Base-by-base conservation (phyloP, 345 rosid genomes). In the Citrus cavaleriei region DNA sequence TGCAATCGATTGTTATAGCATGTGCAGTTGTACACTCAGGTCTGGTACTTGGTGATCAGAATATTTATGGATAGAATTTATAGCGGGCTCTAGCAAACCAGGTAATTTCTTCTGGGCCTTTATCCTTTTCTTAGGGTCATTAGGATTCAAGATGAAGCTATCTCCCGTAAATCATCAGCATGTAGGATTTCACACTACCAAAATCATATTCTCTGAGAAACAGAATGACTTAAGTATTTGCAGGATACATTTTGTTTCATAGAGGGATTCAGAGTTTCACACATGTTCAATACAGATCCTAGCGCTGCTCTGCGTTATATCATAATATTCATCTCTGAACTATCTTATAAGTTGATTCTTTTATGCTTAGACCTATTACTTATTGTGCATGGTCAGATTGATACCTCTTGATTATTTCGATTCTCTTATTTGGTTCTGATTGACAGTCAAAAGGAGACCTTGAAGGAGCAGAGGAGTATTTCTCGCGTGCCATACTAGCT, bases 361-460 rank as follows among this genome's bases (percentile, higher is more conserved):
- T 46, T 46, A 13, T 46, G 51, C 51, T 46, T 46, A 12, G 51
- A 46, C 51, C 51, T 46, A 46, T 46, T 13, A 46, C 13, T 46
- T 42, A 42, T 42, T n/a, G 62, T 32, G 49, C 38, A 32, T 25
- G 30, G 6, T 34, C 30, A 30, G 64, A 42, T 70, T 30, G 62
- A 42, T 14, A 18, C 25, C 35, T 75, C 24, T 6, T 22, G 35
- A 10, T 14, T 63, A n/a, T 19, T 14, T 78, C 9, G 9, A 27
- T 51, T 51, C 28, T 38, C n/a, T n/a, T 67, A 18, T 7, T 74
- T 54, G 24, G 10, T 65, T 65, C 37, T 58, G 13, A 6, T n/a
- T 60, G 68, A 40, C 88, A 89, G 97, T 46, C 78, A 37, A 90
- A 86, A 74, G 82, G 86, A 77, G 91, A 91, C 70, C 80, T 78